A percentile compares a stretch with the other conserved stretches of the same genome.
These are phyloP conservation scores for Aspergillus brunneoviolaceus DNA, from an alignment of 2,329 filamentous ascomycete species.

Conservation along the genomic window DNA sequence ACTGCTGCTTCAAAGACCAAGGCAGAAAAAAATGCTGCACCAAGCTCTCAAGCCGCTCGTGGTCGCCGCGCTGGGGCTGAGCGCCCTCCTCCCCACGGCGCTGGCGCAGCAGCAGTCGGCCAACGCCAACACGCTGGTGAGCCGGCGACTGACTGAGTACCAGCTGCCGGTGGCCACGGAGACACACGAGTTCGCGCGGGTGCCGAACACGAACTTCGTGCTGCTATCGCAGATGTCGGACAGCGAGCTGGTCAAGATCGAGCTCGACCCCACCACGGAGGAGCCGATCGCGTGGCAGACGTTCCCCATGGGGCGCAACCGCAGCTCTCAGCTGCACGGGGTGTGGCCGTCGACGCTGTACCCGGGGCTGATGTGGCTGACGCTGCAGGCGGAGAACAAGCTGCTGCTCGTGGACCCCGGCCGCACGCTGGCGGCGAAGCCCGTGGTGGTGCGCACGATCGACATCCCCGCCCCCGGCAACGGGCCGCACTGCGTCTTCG, in stretches of 20 bases:
- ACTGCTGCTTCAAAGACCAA: too few species aligned
- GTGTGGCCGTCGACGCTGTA: constrained; percentile 5
- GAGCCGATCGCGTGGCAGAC: constrained; percentile 5
- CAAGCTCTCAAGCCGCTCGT: too few species aligned
- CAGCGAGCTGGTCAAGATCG: constrained; percentile 21
- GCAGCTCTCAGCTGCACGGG: neutral
- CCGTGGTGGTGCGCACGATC: neutral
- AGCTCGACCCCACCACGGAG: constrained; percentile 6
- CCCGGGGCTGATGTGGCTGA: constrained; percentile 6
- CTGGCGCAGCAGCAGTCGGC: too few species aligned
- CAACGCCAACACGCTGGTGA: neutral
- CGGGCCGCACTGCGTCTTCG: constrained; percentile 5
- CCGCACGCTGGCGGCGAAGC: neutral
- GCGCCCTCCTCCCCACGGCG: too few species aligned
- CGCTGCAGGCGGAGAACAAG: constrained; percentile 8
- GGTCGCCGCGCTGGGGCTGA: too few species aligned
- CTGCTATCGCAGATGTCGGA: constrained; percentile 21
- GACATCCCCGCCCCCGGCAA: constrained; percentile 2
- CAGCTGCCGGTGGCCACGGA: constrained; percentile 15
- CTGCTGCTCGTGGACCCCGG: constrained; percentile 7
- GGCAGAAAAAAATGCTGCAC: too few species aligned
- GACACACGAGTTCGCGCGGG: constrained; percentile 19
- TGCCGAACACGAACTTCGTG: constrained; percentile 19
- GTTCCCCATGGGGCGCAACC: constrained; percentile 5
- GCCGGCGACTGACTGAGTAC: constrained; percentile 18